Conservation (phyloP, 2,329 filamentous ascomycete species). For the Coniella vitis region DNA sequence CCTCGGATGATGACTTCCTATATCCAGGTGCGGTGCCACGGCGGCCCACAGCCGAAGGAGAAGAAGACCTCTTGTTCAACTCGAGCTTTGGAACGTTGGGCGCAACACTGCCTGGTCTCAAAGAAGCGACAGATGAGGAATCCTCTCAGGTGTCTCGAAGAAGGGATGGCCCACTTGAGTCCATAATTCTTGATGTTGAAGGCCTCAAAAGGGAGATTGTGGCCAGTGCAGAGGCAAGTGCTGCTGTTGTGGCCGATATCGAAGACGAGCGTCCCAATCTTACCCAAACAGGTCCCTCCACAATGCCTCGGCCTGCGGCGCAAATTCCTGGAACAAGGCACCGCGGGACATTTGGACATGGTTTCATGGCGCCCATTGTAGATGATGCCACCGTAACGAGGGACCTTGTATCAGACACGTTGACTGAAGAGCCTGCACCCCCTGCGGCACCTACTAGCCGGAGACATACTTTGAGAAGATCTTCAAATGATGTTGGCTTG, state of each 20-base stretch:
- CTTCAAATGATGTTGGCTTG: background rate
- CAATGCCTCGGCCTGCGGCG: constrained; percentile 1
- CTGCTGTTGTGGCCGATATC: background rate
- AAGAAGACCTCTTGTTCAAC: constrained; percentile 32
- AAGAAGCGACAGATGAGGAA: constrained; percentile 18
- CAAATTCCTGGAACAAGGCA: background rate
- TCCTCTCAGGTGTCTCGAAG: constrained; percentile 3
- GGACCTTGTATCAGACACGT: background rate
- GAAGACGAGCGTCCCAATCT: constrained; percentile 1
- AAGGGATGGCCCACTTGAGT: background rate
- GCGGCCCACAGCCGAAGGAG: constrained; percentile 24
- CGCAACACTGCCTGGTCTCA: constrained; percentile 29
- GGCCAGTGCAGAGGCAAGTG: background rate
- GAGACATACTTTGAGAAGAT: background rate
- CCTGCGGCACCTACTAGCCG: background rate
- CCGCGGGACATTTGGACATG: constrained; percentile 4
- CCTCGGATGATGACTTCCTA: constrained; percentile 31
- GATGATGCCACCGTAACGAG: background rate
- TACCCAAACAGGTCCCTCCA: background rate
- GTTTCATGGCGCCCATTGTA: background rate
- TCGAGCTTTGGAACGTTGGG: constrained; percentile 28
- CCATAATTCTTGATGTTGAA: background rate
- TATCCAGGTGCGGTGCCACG: constrained; percentile 8
- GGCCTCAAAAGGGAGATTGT: background rate
- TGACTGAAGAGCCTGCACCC: background rate